phyloP scores from a whole-genome alignment of 495 filamentous ascomycete species.

The Cercophora samala region DNA sequence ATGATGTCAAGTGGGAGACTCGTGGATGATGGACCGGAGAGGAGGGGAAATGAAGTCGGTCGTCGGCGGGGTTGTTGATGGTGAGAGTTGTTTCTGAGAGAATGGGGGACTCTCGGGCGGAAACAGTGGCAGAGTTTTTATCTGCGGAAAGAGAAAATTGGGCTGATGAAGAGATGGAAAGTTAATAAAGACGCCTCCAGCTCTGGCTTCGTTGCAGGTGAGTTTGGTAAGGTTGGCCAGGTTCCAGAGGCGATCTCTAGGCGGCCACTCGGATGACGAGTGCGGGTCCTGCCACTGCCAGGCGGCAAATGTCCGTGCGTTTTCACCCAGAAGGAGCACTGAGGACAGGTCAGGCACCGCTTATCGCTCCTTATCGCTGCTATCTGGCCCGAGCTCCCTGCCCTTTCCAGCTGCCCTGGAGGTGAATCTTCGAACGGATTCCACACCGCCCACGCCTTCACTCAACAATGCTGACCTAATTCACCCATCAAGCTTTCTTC shows the following conservation, averaged over 20 bases:
- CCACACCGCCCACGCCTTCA: conserved; percentile 2
- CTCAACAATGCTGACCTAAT: background rate
- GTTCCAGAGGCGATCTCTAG: conserved; percentile 24
- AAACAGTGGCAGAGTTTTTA: background rate
- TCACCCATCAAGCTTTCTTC: background rate
- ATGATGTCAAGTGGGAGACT: background rate
- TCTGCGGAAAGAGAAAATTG: background rate
- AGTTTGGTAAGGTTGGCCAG: conserved; percentile 12
- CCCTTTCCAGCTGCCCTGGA: conserved; percentile 14
- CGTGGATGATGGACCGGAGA: background rate
- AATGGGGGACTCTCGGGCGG: background rate
- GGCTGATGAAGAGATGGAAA: background rate
- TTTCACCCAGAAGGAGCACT: conserved; percentile 8
- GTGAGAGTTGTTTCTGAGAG: background rate
- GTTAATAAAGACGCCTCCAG: background rate
- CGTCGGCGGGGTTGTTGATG: conserved; percentile 7
- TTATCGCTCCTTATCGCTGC: conserved; percentile 6
- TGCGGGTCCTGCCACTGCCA: conserved; percentile 28
- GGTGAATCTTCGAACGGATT: conserved; percentile 21
- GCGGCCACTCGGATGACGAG: conserved; percentile 41
- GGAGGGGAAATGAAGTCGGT: background rate
- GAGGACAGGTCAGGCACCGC: conserved; percentile 10
- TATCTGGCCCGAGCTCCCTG: conserved; percentile 14
- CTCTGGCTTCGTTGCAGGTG: conserved; percentile 16
- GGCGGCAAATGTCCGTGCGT: conserved; percentile 37